Evolutionary conservation across 164 flowering plant species (phyloP).

Genomic region (Saururus chinensis): DNA sequence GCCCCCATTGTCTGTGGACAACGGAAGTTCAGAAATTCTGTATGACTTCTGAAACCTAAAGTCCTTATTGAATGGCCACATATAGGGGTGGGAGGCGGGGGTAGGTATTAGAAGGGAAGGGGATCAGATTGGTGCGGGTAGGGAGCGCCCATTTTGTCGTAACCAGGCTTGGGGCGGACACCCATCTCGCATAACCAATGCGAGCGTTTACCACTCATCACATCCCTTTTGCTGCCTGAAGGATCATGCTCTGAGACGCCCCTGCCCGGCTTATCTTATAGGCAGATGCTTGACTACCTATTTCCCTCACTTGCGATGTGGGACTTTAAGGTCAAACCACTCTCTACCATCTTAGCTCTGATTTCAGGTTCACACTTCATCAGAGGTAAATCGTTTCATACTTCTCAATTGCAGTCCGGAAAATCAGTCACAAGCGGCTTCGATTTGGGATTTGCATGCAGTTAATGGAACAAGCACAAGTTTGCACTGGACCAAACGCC

Average conservation of each 20-base stretch:
- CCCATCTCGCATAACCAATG: constrained; percentile 28
- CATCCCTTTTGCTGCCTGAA: constrained; percentile 44
- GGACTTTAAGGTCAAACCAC: too few relatives aligned
- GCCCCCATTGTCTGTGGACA: background rate
- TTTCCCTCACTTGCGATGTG: background rate
- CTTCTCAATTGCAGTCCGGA: too few relatives aligned
- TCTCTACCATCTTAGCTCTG: too few relatives aligned
- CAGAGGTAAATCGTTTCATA: too few relatives aligned
- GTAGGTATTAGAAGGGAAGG: background rate
- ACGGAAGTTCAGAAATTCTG: background rate
- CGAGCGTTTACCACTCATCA: constrained; percentile 43
- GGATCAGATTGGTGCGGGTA: constrained; percentile 33
- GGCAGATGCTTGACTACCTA: background rate
- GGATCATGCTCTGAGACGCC: constrained; percentile 23
- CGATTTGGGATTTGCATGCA: too few relatives aligned
- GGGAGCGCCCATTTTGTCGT: constrained; percentile 36
- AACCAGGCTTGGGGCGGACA: constrained; percentile 43
- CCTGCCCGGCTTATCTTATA: background rate
- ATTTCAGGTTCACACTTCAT: too few relatives aligned
- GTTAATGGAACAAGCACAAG: too few relatives aligned
- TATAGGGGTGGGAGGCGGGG: background rate
- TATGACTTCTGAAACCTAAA: too few relatives aligned
- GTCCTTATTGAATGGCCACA: background rate
- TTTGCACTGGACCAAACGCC: too few relatives aligned
- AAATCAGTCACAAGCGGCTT: too few relatives aligned